Conservation (phyloP, 495 filamentous ascomycete genomes). For the Cercophora scortea region DNA sequence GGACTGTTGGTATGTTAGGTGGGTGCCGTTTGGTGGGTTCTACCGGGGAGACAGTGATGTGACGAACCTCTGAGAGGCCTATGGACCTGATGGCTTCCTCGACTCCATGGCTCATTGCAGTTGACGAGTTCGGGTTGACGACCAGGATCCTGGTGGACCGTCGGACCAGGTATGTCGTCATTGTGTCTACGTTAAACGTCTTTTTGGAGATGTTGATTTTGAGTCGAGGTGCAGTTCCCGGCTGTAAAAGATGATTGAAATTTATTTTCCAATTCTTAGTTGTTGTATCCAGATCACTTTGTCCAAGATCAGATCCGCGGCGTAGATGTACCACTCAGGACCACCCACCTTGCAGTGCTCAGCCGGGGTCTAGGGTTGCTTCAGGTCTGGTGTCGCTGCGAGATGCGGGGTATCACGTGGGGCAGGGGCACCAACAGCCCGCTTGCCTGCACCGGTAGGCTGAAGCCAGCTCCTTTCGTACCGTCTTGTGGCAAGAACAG, state of each 20-base stretch:
- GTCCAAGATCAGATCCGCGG: not conserved
- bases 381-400: no score
- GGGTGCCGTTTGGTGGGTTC: not conserved
- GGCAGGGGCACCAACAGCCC: not conserved
- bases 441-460: no score
- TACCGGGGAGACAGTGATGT: not conserved
- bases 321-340: not conserved
- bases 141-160: slow-evolving; percentile 54
- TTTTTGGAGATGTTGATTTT: not conserved
- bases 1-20: slow-evolving; percentile 14
- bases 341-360: no score
- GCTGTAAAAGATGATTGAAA: not conserved
- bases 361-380: no score
- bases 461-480: no score
- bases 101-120: slow-evolving; percentile 72
- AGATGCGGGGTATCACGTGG: slow-evolving; percentile 2
- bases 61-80: slow-evolving; percentile 36
- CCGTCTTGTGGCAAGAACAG: no score
- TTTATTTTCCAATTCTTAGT: no score
- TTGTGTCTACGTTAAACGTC: slow-evolving; percentile 3
- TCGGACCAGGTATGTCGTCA: slow-evolving; percentile 22
- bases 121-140: slow-evolving; percentile 86
- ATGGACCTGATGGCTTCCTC: slow-evolving; percentile 53
- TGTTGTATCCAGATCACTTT: no score
- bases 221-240: not conserved